phyloP scores from a whole-genome alignment of 192 early-diverging fungal species.

The Backusella liffmaniae region DNA sequence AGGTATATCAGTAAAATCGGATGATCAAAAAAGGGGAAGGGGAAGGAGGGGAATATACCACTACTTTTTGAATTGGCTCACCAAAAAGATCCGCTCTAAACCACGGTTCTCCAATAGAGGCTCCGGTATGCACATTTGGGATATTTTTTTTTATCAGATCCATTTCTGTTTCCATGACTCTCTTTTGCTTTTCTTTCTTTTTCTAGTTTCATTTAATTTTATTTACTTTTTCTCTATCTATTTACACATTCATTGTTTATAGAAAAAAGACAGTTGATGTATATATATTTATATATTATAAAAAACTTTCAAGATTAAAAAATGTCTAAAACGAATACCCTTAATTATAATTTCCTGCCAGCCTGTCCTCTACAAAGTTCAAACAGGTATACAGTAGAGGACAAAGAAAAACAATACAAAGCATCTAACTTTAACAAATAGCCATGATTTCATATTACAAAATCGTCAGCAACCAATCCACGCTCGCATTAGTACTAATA shows the following conservation, averaged over 20 bases:
- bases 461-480: slow-evolving; percentile 31
- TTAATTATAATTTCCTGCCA: not conserved
- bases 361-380: not conserved
- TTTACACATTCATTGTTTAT: not conserved
- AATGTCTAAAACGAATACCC: not conserved
- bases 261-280: not conserved
- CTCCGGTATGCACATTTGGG: not conserved
- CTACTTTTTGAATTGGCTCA: not conserved
- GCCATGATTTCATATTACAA: not conserved
- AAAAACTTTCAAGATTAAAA: not conserved
- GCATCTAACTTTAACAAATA: not conserved
- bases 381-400: not conserved
- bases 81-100: not conserved
- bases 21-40: not conserved
- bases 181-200: not conserved
- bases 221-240: not conserved
- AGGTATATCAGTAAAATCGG: not conserved
- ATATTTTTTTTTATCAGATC: not conserved
- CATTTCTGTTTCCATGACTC: not conserved
- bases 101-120: not conserved
- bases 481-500: slow-evolving; percentile 29
- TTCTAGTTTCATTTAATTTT: not conserved
- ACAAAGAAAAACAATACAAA: not conserved
- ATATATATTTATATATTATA: not conserved
- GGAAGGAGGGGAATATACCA: not conserved